Percentiles rank a stretch among this genome's conserved stretches.
Evolutionary conservation across 257 asterid species (phyloP).

Genomic region (Schizonepeta tenuifolia): DNA sequence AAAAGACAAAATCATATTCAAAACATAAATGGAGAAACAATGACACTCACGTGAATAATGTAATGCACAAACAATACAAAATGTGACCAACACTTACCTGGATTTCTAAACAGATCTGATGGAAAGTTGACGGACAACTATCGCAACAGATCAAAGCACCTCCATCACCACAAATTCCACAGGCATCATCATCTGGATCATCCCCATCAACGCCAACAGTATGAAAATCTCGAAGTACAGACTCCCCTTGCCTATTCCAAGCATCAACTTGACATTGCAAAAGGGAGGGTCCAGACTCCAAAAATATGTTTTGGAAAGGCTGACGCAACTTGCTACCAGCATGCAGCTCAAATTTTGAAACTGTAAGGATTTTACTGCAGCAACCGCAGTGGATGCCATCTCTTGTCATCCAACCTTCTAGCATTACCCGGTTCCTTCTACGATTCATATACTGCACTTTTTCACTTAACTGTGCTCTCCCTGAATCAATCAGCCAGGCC

Average conservation of each 20-base stretch:
- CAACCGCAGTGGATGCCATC: constrained; percentile 96
- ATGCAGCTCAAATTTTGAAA: constrained; percentile 90
- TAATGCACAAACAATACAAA: constrained; percentile 19
- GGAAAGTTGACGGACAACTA: constrained; percentile 95
- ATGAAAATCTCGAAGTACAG: constrained; percentile 58
- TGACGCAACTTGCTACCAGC: constrained; percentile 89
- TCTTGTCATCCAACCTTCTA: constrained; percentile 92
- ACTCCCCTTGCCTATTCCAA: constrained; percentile 80
- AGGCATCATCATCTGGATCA: constrained; percentile 94
- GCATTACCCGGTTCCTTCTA: constrained; percentile 61
- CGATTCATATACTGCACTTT: constrained; percentile 93
- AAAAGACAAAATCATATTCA: constrained; percentile 8
- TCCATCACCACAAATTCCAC: constrained; percentile 92
- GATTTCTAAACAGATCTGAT: constrained; percentile 77
- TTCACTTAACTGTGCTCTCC: constrained; percentile 66
- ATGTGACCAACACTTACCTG: constrained; percentile 47
- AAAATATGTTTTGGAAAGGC: constrained; percentile 74
- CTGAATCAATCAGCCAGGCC: constrained; percentile 87
- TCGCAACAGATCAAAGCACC: constrained; percentile 96
- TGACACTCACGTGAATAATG: constrained; percentile 20
- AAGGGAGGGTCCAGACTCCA: constrained; percentile 82
- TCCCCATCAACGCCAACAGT: constrained; percentile 63
- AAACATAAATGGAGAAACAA: constrained; percentile 20
- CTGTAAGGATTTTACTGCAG: constrained; percentile 88
- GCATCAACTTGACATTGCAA: constrained; percentile 83